Conservation (phyloP, 768 basidiomycete species). For the Leucocoprinus leucothites region DNA sequence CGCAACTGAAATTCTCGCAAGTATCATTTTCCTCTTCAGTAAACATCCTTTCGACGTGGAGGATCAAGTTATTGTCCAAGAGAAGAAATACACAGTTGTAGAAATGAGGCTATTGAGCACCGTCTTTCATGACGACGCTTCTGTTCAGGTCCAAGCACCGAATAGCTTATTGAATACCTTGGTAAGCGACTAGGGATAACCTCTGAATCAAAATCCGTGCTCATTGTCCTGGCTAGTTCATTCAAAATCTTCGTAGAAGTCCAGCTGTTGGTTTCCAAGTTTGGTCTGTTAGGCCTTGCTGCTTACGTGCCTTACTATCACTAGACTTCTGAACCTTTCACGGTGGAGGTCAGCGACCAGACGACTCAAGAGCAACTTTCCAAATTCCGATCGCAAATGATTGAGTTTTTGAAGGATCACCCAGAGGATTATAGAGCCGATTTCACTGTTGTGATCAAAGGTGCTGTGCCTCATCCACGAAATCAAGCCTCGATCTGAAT, state of each 20-base stretch:
- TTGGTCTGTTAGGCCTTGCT: background rate
- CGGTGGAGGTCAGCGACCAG: slow-evolving; percentile 45
- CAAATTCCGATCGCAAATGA: too few relatives aligned
- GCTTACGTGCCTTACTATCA: background rate
- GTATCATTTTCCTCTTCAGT: slow-evolving; percentile 90
- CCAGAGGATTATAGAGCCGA: too few relatives aligned
- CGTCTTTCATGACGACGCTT: slow-evolving; percentile 60
- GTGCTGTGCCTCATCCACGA: too few relatives aligned
- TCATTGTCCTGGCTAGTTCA: slow-evolving; percentile 42
- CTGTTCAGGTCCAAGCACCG: slow-evolving; percentile 67
- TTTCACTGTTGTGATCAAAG: background rate
- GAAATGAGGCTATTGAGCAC: slow-evolving; percentile 86
- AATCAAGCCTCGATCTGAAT: too few relatives aligned
- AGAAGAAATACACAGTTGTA: slow-evolving; percentile 70
- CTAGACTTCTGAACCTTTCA: slow-evolving; percentile 76
- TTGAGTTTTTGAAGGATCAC: too few relatives aligned
- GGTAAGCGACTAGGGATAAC: slow-evolving; percentile 29
- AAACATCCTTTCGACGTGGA: slow-evolving; percentile 85
- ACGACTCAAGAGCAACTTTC: too few relatives aligned
- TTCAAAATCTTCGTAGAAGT: slow-evolving; percentile 70
- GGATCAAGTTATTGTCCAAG: slow-evolving; percentile 58
- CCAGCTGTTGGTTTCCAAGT: slow-evolving; percentile 43
- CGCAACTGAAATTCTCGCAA: slow-evolving; percentile 75
- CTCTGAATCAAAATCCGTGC: background rate
- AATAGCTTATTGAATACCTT: slow-evolving; percentile 57